phyloP scores from a whole-genome alignment of 352 stramenopile species.

The Phytophthora aleatoria region DNA sequence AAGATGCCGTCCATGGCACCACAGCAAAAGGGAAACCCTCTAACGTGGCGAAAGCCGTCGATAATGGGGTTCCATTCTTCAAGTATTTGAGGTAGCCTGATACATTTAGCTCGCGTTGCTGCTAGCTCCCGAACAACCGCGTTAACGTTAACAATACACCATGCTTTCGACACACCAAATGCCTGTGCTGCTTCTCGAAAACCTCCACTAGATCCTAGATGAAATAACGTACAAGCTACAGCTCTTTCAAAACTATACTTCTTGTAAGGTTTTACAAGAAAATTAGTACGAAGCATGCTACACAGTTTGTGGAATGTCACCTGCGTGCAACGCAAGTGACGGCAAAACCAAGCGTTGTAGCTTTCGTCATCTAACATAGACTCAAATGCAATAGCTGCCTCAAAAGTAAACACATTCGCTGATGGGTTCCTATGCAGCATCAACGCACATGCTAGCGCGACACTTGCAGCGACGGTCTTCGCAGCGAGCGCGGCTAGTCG shows the following conservation, averaged over 20 bases:
- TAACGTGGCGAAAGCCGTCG: background rate
- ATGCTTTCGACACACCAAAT: slow-evolving; percentile 18
- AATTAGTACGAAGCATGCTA: background rate
- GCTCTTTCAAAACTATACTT: slow-evolving; percentile 14
- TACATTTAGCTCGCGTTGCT: slow-evolving; percentile 1
- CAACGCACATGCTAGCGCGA: too few species aligned
- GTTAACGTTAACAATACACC: slow-evolving; percentile 13
- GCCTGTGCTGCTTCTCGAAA: slow-evolving; percentile 10
- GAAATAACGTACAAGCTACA: slow-evolving; percentile 11
- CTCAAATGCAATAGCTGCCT: slow-evolving; percentile 4
- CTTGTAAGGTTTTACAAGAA: slow-evolving; percentile 7
- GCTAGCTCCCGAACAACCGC: background rate
- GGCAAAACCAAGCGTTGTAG: slow-evolving; percentile 16
- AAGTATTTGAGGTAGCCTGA: slow-evolving; percentile 1
- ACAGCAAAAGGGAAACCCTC: slow-evolving; percentile 12
- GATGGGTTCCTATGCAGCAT: too few species aligned
- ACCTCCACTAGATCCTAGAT: slow-evolving; percentile 15
- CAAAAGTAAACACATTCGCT: too few species aligned
- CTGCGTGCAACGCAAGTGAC: slow-evolving; percentile 17
- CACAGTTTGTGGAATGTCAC: slow-evolving; percentile 14
- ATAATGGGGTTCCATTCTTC: slow-evolving; percentile 1
- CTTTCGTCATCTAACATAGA: slow-evolving; percentile 6
- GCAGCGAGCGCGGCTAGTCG: too few species aligned
- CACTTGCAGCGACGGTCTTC: too few species aligned
- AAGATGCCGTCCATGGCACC: slow-evolving; percentile 10